Conservation (phyloP, 1,139 yeast genomes). For the Wickerhamomyces sp. region DNA sequence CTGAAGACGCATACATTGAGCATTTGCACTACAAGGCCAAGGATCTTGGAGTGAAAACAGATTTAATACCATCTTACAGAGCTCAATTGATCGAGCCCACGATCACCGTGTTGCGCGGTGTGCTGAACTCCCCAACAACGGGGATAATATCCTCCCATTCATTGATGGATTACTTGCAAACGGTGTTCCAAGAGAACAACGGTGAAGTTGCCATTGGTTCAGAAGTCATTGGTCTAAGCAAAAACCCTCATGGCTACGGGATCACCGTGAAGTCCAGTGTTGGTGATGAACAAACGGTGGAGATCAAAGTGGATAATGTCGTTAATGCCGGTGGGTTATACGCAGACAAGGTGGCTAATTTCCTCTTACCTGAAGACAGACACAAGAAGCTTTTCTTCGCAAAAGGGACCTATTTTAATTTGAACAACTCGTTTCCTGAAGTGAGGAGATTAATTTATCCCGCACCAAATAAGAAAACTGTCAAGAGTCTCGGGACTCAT, state of each 20-base stretch:
- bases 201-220: conserved; percentile 65
- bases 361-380: conserved; percentile 59
- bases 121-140: conserved; percentile 74
- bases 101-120: conserved; percentile 56
- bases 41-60: conserved; percentile 55
- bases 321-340: conserved; percentile 76
- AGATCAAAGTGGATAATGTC: conserved; percentile 50
- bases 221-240: conserved; percentile 39
- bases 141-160: conserved; percentile 86
- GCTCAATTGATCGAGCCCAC: conserved; percentile 56
- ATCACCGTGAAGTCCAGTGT: neutral
- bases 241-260: neutral
- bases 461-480: conserved; percentile 59
- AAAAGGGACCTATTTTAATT: conserved; percentile 70
- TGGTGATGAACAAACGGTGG: conserved; percentile 36
- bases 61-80: conserved; percentile 40
- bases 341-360: conserved; percentile 64
- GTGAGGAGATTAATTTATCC: conserved; percentile 60
- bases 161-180: conserved; percentile 52
- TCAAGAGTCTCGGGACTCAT: conserved; percentile 81
- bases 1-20: conserved; percentile 55
- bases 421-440: conserved; percentile 28
- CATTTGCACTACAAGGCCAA: conserved; percentile 45
- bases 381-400: conserved; percentile 63
- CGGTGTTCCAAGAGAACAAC: conserved; percentile 43